Conservation (phyloP, 768 basidiomycete genomes). For the Russula earlei region DNA sequence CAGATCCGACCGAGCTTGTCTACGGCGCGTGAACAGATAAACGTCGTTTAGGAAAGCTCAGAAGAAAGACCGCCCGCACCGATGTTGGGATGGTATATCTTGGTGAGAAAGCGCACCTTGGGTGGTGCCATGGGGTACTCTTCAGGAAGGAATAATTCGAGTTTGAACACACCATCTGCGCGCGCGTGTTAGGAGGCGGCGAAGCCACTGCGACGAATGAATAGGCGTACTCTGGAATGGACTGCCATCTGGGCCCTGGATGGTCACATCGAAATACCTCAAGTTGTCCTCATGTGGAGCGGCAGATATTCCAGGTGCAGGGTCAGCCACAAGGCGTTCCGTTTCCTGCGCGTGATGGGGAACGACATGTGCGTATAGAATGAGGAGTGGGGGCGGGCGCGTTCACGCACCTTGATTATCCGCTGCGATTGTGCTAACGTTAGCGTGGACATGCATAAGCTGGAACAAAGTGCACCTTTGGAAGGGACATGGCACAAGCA, state of each 20-base stretch:
- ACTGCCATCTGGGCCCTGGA: slow-evolving; percentile 88
- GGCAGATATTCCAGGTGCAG: slow-evolving; percentile 95
- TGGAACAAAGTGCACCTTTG: slow-evolving; percentile 35
- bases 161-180: slow-evolving; percentile 81
- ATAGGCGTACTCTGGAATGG: slow-evolving; percentile 60
- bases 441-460: neutral
- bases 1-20: slow-evolving; percentile 99
- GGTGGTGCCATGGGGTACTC: slow-evolving; percentile 99
- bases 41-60: neutral
- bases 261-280: slow-evolving; percentile 96
- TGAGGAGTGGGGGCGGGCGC: neutral
- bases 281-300: slow-evolving; percentile 94
- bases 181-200: neutral
- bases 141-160: slow-evolving; percentile 97
- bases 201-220: neutral
- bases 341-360: slow-evolving; percentile 66
- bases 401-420: slow-evolving; percentile 40
- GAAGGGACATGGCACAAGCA: slow-evolving; percentile 36
- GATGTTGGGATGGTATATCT: slow-evolving; percentile 99
- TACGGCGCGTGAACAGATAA: slow-evolving; percentile 26
- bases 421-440: slow-evolving; percentile 28
- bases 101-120: slow-evolving; percentile 94
- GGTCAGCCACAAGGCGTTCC: slow-evolving; percentile 90
- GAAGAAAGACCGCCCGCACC: slow-evolving; percentile 42
- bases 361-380: neutral